Evolutionary conservation across 352 stramenopile species (phyloP).

Genomic region (Globisporangium camurandrum): DNA sequence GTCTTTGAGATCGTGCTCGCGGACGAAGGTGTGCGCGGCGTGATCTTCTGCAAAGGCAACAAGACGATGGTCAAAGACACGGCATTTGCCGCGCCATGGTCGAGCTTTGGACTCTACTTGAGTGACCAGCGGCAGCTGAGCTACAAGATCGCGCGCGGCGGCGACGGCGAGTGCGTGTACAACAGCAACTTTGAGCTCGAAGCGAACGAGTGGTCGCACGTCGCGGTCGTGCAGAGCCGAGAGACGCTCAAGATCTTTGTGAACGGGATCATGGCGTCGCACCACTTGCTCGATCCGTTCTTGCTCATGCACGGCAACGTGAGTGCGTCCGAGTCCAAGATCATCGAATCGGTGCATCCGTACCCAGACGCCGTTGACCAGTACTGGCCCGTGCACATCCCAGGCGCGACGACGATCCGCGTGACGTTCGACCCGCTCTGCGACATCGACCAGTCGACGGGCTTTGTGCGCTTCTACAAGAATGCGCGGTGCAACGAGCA

Average conservation of each 20-base stretch:
- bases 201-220: slow-evolving; percentile 50
- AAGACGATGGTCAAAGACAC: slow-evolving; percentile 49
- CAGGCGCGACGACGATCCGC: slow-evolving; percentile 58
- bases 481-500: slow-evolving; percentile 52
- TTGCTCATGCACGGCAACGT: slow-evolving; percentile 39
- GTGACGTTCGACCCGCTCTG: slow-evolving; percentile 70
- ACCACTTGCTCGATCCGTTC: slow-evolving; percentile 63
- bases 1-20: slow-evolving; percentile 50
- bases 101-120: slow-evolving; percentile 61
- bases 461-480: slow-evolving; percentile 70
- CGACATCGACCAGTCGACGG: slow-evolving; percentile 48
- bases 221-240: slow-evolving; percentile 61
- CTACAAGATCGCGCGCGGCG: slow-evolving; percentile 54
- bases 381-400: slow-evolving; percentile 68
- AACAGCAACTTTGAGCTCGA: slow-evolving; percentile 63
- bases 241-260: slow-evolving; percentile 54
- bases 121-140: slow-evolving; percentile 54
- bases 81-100: slow-evolving; percentile 43
- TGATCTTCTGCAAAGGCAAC: slow-evolving; percentile 69
- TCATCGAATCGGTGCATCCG: slow-evolving; percentile 61
- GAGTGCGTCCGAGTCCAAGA: slow-evolving; percentile 31
- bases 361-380: slow-evolving; percentile 39
- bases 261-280: slow-evolving; percentile 53
- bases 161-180: slow-evolving; percentile 52
- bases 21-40: slow-evolving; percentile 42